phyloP scores from a whole-genome alignment of 140 eudicot genomes.

The Stevia rebaudiana region DNA sequence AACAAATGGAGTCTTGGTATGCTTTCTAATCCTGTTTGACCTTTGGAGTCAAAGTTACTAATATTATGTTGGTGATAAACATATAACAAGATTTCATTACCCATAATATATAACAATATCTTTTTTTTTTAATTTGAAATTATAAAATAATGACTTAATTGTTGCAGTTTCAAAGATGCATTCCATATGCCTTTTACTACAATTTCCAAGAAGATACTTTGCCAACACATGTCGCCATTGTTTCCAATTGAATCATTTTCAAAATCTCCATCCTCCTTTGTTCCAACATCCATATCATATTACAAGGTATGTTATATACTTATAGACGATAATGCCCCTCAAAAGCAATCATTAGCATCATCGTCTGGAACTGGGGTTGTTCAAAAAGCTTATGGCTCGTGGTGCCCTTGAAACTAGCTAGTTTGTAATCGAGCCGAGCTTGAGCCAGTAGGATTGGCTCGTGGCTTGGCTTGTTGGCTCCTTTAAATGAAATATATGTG shows the following conservation, averaged over 20 bases:
- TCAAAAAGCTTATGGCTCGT: no score
- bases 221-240: conserved; percentile 64
- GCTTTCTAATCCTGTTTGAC: conserved; percentile 22
- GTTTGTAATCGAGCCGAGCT: no score
- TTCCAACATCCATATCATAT: conserved; percentile 70
- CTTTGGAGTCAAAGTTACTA: conserved; percentile 11
- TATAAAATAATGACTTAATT: conserved; percentile 10
- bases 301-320: conserved; percentile 50
- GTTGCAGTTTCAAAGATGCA: conserved; percentile 78
- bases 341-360: not conserved
- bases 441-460: no score
- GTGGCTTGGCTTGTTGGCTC: no score
- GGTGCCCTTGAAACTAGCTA: no score
- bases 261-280: conserved; percentile 25
- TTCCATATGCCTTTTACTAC: conserved; percentile 81
- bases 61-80: conserved; percentile 1
- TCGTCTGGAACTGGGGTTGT: no score
- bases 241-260: conserved; percentile 53
- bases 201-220: conserved; percentile 55
- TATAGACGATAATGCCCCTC: not conserved
- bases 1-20: conserved; percentile 83
- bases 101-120: not conserved
- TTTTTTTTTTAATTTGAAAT: not conserved
- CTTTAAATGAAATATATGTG: no score
- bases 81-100: not conserved